Conservation (phyloP, 176 grass and related monocot genomes). For the Urochloa ruziziensis region DNA sequence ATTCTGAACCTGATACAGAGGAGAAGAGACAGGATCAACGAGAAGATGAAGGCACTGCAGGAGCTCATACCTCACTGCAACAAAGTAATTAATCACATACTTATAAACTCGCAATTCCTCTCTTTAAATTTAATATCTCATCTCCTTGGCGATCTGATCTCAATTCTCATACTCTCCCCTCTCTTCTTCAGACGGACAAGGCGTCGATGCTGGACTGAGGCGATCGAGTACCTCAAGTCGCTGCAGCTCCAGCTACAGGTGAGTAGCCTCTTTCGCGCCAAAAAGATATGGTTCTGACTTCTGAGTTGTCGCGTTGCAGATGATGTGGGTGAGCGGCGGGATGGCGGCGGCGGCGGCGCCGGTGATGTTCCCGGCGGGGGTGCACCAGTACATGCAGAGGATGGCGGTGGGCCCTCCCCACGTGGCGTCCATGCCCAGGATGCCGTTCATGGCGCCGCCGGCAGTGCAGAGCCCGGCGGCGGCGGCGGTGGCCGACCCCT, state of each 20-base stretch:
- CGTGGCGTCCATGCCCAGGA: constrained; percentile 28
- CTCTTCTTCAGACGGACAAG: constrained; percentile 71
- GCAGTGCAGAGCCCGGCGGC: constrained; percentile 15
- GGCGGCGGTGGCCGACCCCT: constrained; percentile 21
- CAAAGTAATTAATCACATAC: constrained; percentile 47
- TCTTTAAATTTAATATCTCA: background rate
- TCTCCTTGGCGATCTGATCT: background rate
- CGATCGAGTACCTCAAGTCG: constrained; percentile 88
- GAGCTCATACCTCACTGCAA: constrained; percentile 92
- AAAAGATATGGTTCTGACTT: too few relatives aligned
- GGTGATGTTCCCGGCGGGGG: constrained; percentile 57
- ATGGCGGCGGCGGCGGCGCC: constrained; percentile 34
- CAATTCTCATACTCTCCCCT: too few relatives aligned
- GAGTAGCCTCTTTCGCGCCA: background rate
- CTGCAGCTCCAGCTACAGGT: constrained; percentile 87
- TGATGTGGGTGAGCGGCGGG: constrained; percentile 83
- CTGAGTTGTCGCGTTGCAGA: constrained; percentile 14
- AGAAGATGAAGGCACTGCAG: constrained; percentile 94
- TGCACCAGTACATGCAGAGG: constrained; percentile 67
- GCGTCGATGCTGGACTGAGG: constrained; percentile 91
- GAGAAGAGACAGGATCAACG: constrained; percentile 87
- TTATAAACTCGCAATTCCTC: background rate
- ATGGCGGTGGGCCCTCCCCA: constrained; percentile 45
- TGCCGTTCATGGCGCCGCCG: constrained; percentile 39
- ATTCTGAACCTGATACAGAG: constrained; percentile 41